Percentiles rank a stretch among this genome's conserved stretches.
Conservation (phyloP, 2,329 filamentous ascomycete species). For the Paecilomyces dactylethromorphus region DNA sequence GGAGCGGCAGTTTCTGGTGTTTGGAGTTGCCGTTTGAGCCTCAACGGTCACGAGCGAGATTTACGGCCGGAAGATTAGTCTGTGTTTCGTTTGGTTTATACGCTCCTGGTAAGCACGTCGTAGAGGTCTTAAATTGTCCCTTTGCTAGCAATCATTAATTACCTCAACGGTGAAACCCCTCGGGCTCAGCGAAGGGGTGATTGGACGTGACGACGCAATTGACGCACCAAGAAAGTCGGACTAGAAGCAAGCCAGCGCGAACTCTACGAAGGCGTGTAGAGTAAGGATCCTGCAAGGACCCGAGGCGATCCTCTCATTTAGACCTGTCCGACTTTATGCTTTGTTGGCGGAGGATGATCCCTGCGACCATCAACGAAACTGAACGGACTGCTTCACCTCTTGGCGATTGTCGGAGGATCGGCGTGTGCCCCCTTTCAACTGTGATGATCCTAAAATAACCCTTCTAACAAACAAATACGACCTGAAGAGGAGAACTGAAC, state of each 20-base stretch:
- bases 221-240: too few species aligned
- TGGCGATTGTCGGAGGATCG: background rate
- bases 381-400: background rate
- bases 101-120: background rate
- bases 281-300: background rate
- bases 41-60: background rate
- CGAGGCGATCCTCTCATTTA: background rate
- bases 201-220: too few species aligned
- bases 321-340: background rate
- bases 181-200: too few species aligned
- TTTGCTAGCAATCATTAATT: background rate
- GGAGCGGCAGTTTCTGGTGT: background rate
- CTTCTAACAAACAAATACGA: background rate
- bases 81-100: background rate
- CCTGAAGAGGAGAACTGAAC: background rate
- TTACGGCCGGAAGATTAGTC: background rate
- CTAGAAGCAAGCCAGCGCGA: background rate
- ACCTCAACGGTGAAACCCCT: too few species aligned
- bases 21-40: background rate
- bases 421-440: background rate
- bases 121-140: background rate
- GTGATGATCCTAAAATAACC: background rate
- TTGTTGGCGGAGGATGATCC: background rate
- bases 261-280: background rate
- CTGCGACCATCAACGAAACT: background rate